Evolutionary conservation across 306 rosid genomes (phyloP).

Genomic region (Quercus parvula): DNA sequence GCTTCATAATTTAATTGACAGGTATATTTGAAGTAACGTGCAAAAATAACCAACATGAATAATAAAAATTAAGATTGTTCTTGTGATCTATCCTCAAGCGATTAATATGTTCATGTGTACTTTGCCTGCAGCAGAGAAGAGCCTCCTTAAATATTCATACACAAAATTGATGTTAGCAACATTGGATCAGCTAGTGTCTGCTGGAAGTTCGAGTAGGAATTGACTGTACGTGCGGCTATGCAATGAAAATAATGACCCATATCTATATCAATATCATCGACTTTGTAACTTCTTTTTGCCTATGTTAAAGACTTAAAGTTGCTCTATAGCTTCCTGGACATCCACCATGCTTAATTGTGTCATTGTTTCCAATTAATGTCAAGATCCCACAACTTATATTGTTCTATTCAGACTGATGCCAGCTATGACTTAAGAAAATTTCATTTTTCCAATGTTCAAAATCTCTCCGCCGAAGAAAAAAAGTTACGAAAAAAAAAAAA

Average conservation of each 20-base stretch:
- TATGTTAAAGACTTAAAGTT: neutral
- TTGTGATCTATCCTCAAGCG: neutral
- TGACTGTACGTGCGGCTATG: slow-evolving; percentile 21
- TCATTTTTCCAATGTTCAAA: neutral
- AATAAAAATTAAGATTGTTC: neutral
- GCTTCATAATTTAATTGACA: neutral
- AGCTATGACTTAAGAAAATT: neutral
- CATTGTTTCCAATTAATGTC: neutral
- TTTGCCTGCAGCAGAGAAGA: slow-evolving; percentile 47
- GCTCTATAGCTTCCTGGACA: neutral
- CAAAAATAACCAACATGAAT: neutral
- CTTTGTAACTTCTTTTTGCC: neutral
- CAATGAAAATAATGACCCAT: slow-evolving; percentile 27
- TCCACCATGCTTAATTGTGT: neutral
- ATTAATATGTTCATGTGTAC: neutral
- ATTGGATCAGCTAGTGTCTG: slow-evolving; percentile 27
- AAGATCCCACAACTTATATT: neutral
- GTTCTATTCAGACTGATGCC: neutral
- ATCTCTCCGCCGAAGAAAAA: neutral
- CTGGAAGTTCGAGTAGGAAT: slow-evolving; percentile 40
- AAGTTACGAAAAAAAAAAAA: neutral
- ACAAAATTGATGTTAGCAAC: slow-evolving; percentile 32
- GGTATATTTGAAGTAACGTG: neutral
- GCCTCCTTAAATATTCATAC: slow-evolving; percentile 63
- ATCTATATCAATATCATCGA: neutral